Evolutionary conservation across 371 early-diverging fungal species (phyloP).

Genomic region (Gilbertella persicaria): DNA sequence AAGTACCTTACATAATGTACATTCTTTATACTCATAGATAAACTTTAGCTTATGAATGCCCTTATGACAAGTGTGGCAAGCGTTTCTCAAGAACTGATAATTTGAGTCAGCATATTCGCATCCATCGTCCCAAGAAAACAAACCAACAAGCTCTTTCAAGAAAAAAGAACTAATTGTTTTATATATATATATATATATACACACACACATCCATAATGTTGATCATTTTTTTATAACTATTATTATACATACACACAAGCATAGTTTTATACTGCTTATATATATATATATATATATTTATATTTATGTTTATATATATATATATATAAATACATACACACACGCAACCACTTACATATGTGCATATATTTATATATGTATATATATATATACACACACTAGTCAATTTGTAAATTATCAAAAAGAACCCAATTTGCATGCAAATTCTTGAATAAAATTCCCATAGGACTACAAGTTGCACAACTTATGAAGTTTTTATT

Average conservation of each 20-base stretch:
- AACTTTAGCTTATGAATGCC: constrained; percentile 67
- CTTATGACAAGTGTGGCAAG: constrained; percentile 71
- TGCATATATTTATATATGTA: neutral
- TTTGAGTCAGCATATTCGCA: constrained; percentile 70
- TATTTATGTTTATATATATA: neutral
- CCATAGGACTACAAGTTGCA: neutral
- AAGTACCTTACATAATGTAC: constrained; percentile 19
- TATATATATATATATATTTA: constrained; percentile 1
- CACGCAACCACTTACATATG: neutral
- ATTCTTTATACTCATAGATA: no score
- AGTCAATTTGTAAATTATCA: no score
- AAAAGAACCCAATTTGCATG: constrained; percentile 49
- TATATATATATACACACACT: neutral
- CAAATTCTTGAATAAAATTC: constrained; percentile 43
- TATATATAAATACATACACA: constrained; percentile 2
- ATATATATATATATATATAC: neutral
- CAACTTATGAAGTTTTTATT: constrained; percentile 6
- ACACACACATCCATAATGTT: neutral
- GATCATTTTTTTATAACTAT: neutral
- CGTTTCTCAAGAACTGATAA: constrained; percentile 86
- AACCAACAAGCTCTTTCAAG: constrained; percentile 1
- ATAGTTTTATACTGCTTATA: no score
- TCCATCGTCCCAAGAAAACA: constrained; percentile 49
- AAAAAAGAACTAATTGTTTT: neutral
- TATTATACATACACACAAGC: no score